Evolutionary conservation across 2,329 filamentous ascomycete species (phyloP), one percentile per base, ranked within the genome.

Genomic region (Fusarium sublunatum): DNA sequence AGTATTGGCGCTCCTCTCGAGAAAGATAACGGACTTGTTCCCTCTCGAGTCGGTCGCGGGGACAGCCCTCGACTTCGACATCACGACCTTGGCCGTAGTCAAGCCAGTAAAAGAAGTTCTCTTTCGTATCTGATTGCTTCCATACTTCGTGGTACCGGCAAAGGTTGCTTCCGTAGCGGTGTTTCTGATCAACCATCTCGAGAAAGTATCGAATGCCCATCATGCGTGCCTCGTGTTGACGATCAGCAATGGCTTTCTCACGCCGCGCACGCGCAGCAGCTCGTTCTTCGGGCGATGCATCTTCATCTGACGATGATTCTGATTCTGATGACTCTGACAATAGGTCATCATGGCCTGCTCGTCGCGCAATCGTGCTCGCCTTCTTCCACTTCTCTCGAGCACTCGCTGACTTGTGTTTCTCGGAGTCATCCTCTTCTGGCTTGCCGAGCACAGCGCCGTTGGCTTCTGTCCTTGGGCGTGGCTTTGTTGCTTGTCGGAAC

Each of bases 71-170:
- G 11, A 94, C 79, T 62, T 94, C 89, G 39, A 95, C 73, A 35
- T 84, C 75, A 66, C 81, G 87, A 0, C 93, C 93, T 44, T 89
- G 88, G 6, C 93, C 93, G 56, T 90, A 82, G 73, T 97, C 93
- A 2, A 97, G 81, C 93, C 93, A 97, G 77, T 93, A 94, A 75
- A 97, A 97, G 82, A 93, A 97, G 72, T 95, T 96, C 73, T 97
- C 90, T 5, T 87, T 85, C 0, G 92, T 94, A 26, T 91, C 81
- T 2, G 86, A 81, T 58, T 84, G 86, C 74, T 92, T 92, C 93
- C 93, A 97, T 64, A 91, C 87, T 57, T 87, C 86, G 71, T 97
- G 93, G 69, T 97, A 97, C 29, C 86, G 84, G 29, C 91, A 83
- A 46, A 97, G 76, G 67, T 95, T 96, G 50, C 88, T 90, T 5